Base-by-base conservation (phyloP, 2,329 filamentous ascomycete species). In the Hymenoscyphus repandus region DNA sequence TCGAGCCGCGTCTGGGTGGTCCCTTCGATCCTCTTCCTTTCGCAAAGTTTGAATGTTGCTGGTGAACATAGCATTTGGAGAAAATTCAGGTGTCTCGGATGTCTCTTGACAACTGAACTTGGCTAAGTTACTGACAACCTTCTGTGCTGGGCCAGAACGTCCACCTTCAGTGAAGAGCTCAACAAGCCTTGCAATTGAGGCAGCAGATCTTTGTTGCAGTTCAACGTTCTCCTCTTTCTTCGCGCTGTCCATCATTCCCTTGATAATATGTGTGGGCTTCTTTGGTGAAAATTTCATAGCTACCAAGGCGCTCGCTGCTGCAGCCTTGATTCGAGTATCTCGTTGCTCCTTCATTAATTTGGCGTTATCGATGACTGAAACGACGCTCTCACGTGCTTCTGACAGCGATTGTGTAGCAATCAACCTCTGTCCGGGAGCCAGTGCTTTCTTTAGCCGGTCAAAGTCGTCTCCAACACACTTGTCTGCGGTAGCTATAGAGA, bases 21-120 rank as follows among this genome's bases (percentile, higher is more conserved):
- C 93, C 58, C 91, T 85, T 40, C 93, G 81, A 64, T 99, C 93
- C 69, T 99, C 93, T 66, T 99, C 93, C 70, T 99, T 99, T 61
- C 92, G 89, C 68, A 99, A 83, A 0, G 93, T 97, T 13, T 99
- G 72, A 50, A 99, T 93, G 12, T 86, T 85, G 57, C 84, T 83
- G 41, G 85, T 87, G 63, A 95, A 85, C 39, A 75, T 68, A 1
- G 86, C 87, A 63, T 97, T 93, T 27, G 88, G 85, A 4, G 85
- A 82, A 66, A 97, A 97, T 64, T 97, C 93, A 0, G 93, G 93
- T 0, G 95, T 99, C 68, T 99, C 95, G 0, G 93, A 92, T 1
- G 95, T 95, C 66, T 99, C 93, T 63, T 96, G 90, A 64, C 93
- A 99, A 57, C 90, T 96, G 70, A 96, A 99, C 65, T 96, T 97